Percentiles rank a stretch among this genome's conserved stretches.
phyloP scores from a whole-genome alignment of 1,284 basidiomycete species.

The Marasmius oreades region DNA sequence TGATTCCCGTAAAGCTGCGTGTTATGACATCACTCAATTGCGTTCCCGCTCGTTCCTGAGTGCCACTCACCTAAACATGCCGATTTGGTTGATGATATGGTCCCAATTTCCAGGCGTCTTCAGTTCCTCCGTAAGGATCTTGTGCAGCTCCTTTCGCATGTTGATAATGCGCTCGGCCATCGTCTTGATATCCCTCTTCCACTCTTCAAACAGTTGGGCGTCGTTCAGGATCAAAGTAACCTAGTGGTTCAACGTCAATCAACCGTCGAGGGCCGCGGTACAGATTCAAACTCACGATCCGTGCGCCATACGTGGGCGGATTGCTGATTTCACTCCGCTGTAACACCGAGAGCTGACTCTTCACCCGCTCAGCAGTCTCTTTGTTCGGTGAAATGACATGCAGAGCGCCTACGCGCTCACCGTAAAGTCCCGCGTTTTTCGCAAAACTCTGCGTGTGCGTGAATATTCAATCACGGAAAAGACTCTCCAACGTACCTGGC shows the following conservation, averaged over 20 bases:
- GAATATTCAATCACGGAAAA: constrained; percentile 3
- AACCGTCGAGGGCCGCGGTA: neutral
- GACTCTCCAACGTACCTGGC: constrained; percentile 56
- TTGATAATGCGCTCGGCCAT: constrained; percentile 92
- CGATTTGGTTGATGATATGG: constrained; percentile 89
- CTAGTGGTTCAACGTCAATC: constrained; percentile 31
- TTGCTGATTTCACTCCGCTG: constrained; percentile 93
- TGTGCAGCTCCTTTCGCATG: constrained; percentile 82
- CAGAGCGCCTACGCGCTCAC: constrained; percentile 85
- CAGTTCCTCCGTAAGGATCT: constrained; percentile 76
- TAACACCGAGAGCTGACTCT: constrained; percentile 84
- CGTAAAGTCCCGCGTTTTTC: constrained; percentile 94
- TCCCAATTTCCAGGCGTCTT: constrained; percentile 93
- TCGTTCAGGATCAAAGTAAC: constrained; percentile 79
- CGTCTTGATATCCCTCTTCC: constrained; percentile 87
- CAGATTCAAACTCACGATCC: constrained; percentile 60
- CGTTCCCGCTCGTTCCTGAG: neutral
- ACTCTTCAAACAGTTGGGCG: constrained; percentile 71
- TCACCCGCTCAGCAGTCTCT: constrained; percentile 70
- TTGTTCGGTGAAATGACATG: constrained; percentile 64
- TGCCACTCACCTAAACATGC: constrained; percentile 79
- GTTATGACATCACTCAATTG: constrained; percentile 6
- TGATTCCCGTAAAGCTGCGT: constrained; percentile 77
- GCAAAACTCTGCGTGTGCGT: constrained; percentile 73
- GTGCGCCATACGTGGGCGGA: constrained; percentile 87